Base-by-base conservation (phyloP, 805 yeast genomes). In the Saturnispora dispora region DNA sequence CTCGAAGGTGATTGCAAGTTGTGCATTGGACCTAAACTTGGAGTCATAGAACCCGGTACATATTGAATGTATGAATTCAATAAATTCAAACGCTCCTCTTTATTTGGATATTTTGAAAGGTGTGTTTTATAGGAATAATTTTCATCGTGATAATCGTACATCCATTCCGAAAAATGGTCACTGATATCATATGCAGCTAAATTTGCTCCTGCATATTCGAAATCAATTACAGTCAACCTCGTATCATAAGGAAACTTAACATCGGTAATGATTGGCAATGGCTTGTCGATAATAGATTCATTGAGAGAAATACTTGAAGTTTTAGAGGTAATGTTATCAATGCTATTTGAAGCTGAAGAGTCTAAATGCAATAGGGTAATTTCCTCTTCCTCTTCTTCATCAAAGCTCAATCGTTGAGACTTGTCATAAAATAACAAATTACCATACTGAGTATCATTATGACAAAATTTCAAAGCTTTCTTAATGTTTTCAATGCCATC, bases 401-500 rank as follows among this genome's bases (percentile, higher is more conserved):
- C 56, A 46, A 64, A 54, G 11, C 60, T 47, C 4, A 61, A 48
- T 45, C 61, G 60, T 30, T 63, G 66, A 32, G 56, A 53, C 44
- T 65, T 66, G 46, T 60, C 63, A 56, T 68, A 69, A 45, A 91
- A 78, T 51, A 93, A 72, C 55, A 93, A 73, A 63, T 93, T 93
- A 33, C 99, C 99, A 64, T 93, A 91, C 66, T 93, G 99, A 0
- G 98, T 85, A 67, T 91, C 99, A 63, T 93, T 93, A 68, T 93
- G 99, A 60, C 96, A 88, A 63, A 93, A 93, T 13, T 79, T 88
- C 54, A 86, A 72, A 50, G 75, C 71, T 13, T 73, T 70, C 46
- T 71, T 67, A 36, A 81, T 65, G 20, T 64, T 64, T 9, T 65
- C 67, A 20, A 50, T 54, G 20, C 66, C 67, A 25, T 75, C 76